Evolutionary conservation across 768 basidiomycete species (phyloP), one percentile per base, ranked within the genome.

Genomic region (Pilatotrama ljubarskyi): DNA sequence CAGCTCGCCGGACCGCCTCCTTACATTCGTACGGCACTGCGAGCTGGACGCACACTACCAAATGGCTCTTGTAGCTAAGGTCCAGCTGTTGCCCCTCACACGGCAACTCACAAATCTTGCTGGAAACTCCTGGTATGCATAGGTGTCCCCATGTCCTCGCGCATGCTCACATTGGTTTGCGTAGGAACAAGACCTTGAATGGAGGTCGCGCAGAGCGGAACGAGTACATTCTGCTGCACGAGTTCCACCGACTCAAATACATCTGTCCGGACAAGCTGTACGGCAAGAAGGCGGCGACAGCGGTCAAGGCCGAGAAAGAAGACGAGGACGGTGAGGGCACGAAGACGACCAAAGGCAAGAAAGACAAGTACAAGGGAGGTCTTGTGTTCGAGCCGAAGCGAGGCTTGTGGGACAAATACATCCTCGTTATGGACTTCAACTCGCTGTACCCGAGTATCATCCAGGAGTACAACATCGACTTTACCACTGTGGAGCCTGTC

Each of bases 381-480:
- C 81, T 98, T 52, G 97, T 99, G 18, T 95, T 99, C 64, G 93
- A 97, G 59, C 97, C 97, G 2, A 95, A 97, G 76, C 81, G 92
- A 54, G 93, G 95, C 11, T 78, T 99, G 40, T 98, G 93, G 92
- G 97, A 98, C 78, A 95, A 88, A 67, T 97, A 82, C 70, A 91
- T 98, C 74, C 82, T 99, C 17, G 97, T 99, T 74, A 99, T 99
- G 97, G 97, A 99, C 74, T 99, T 98, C 86, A 99, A 99, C 75
- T 97, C 95, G 61, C 80, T 99, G 56, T 99, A 99, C 72, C 97
- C 97, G 6, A 95, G 92, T 72, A 99, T 99, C 78, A 99, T 99
- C 48, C 97, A 98, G 70, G 97, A 99, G 78, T 99, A 92, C 71
- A 98, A 99, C 72, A 98, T 99, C 66, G 97, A 98, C 75, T 98